Conservation (phyloP, 345 rosid species). For the Adansonia digitata region DNA sequence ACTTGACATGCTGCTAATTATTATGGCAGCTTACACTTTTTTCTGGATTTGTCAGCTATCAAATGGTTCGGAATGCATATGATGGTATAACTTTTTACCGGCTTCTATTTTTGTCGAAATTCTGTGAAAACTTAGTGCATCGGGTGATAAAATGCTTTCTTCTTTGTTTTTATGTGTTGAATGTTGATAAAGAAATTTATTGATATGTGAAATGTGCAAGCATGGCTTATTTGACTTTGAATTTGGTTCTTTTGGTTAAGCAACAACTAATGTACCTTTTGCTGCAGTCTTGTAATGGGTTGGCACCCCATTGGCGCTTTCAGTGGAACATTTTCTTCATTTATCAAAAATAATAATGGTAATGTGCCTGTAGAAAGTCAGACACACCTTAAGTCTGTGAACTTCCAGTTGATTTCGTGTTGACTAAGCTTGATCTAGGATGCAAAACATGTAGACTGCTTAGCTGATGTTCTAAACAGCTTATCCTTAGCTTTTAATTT, state of each 20-base stretch:
- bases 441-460: neutral
- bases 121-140: neutral
- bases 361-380: neutral
- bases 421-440: neutral
- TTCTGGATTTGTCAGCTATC: slow-evolving; percentile 98
- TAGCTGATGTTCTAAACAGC: neutral
- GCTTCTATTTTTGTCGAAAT: neutral
- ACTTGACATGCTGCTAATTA: slow-evolving; percentile 21
- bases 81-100: slow-evolving; percentile 47
- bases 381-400: neutral
- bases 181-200: neutral
- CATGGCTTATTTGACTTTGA: neutral
- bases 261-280: neutral
- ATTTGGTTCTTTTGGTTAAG: neutral
- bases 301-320: neutral
- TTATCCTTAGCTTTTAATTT: neutral
- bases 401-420: neutral
- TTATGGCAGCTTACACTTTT: slow-evolving; percentile 88
- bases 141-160: neutral
- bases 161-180: neutral
- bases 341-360: neutral
- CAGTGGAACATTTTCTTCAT: neutral
- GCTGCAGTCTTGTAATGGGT: neutral
- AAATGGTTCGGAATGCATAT: slow-evolving; percentile 97
- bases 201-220: neutral